Conservation (phyloP, 192 early-diverging fungal species). For the Entomortierella parvispora region DNA sequence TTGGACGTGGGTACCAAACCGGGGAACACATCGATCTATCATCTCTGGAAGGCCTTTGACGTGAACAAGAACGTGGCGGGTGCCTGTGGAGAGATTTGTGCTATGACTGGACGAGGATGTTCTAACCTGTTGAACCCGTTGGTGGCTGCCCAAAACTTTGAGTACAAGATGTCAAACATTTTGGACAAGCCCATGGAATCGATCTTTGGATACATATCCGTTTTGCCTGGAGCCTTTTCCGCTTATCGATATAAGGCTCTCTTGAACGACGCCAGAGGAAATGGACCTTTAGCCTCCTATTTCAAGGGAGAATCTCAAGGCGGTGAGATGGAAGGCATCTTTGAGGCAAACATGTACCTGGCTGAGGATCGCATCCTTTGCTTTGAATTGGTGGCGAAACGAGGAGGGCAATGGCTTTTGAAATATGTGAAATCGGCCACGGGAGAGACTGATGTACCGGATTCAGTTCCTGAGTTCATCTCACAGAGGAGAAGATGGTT, state of each 20-base stretch:
- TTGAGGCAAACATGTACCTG: slow-evolving; percentile 75
- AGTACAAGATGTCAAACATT: slow-evolving; percentile 80
- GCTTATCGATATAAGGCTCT: slow-evolving; percentile 82
- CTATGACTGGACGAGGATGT: slow-evolving; percentile 68
- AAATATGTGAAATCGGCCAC: slow-evolving; percentile 75
- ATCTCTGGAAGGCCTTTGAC: slow-evolving; percentile 85
- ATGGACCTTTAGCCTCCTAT: slow-evolving; percentile 75
- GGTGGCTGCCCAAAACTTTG: slow-evolving; percentile 85
- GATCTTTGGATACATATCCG: slow-evolving; percentile 95
- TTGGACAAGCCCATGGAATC: slow-evolving; percentile 87
- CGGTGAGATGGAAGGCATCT: slow-evolving; percentile 64
- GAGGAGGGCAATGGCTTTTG: slow-evolving; percentile 69
- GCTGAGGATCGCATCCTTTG: slow-evolving; percentile 82
- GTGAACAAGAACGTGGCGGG: slow-evolving; percentile 75
- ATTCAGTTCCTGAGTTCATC: slow-evolving; percentile 76
- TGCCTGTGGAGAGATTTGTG: slow-evolving; percentile 87
- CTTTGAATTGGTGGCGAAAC: slow-evolving; percentile 82
- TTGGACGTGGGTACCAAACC: slow-evolving; percentile 87
- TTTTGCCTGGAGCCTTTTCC: slow-evolving; percentile 88
- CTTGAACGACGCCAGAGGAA: slow-evolving; percentile 62
- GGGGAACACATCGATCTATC: slow-evolving; percentile 72
- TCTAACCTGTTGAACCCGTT: slow-evolving; percentile 74
- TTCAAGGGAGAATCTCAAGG: slow-evolving; percentile 81
- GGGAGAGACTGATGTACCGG: slow-evolving; percentile 84
- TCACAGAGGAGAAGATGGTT: slow-evolving; percentile 85